Conservation (phyloP, 768 basidiomycete genomes). For the Russula compacta region DNA sequence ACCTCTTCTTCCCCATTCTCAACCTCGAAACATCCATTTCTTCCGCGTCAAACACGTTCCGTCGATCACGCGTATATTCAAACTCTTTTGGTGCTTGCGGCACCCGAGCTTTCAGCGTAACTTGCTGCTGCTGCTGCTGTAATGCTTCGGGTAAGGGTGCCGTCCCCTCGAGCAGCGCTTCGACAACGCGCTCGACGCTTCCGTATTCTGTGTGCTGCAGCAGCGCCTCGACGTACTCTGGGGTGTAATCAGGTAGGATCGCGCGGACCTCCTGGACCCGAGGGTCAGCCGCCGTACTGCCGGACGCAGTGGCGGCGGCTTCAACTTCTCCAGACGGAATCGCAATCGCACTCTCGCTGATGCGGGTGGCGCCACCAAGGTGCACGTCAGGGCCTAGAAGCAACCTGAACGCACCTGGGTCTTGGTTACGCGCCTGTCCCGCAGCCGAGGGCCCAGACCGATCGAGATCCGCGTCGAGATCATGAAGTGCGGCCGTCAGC, state of each 20-base stretch:
- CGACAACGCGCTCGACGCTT: constrained; percentile 53
- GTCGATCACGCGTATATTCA: constrained; percentile 36
- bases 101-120: constrained; percentile 9
- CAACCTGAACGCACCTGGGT: constrained; percentile 52
- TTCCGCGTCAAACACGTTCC: constrained; percentile 72
- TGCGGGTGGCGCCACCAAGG: constrained; percentile 20
- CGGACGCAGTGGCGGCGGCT: background rate
- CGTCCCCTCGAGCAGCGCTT: constrained; percentile 67
- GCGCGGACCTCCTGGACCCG: constrained; percentile 66
- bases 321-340: constrained; percentile 8
- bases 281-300: constrained; percentile 41
- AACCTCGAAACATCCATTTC: constrained; percentile 53
- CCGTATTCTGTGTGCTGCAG: constrained; percentile 40
- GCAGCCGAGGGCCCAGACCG: background rate
- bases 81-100: constrained; percentile 18
- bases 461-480: constrained; percentile 26
- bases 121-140: constrained; percentile 20
- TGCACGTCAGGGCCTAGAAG: constrained; percentile 51
- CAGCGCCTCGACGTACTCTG: constrained; percentile 49
- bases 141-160: constrained; percentile 37
- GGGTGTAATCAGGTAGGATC: constrained; percentile 56
- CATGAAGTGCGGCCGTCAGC: constrained; percentile 42
- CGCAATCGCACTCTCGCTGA: background rate
- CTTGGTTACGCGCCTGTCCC: constrained; percentile 18
- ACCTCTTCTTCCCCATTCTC: constrained; percentile 59